A percentile compares a stretch with the other conserved stretches of the same genome.
phyloP scores from a whole-genome alignment of 257 asterid species.

The Plantago ovata region DNA sequence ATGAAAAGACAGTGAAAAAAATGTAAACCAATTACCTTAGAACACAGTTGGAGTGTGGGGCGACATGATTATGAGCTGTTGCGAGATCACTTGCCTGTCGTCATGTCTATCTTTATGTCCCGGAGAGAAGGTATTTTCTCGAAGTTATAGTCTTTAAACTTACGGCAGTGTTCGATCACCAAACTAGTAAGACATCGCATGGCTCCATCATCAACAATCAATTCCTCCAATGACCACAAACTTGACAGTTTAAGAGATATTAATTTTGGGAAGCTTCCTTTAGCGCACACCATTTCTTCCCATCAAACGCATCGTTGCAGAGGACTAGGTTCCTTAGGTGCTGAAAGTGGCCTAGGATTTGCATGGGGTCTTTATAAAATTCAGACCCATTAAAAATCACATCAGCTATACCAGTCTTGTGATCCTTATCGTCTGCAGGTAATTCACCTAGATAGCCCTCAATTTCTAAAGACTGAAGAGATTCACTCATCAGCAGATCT shows the following conservation, averaged over 20 bases:
- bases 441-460: conserved; percentile 18
- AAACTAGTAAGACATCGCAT: conserved; percentile 26
- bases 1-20: too few species aligned
- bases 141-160: too few species aligned
- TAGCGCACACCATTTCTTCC: conserved; percentile 11
- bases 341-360: conserved; percentile 20
- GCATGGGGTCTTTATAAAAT: conserved; percentile 30
- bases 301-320: conserved; percentile 25
- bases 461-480: conserved; percentile 14
- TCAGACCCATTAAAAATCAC: conserved; percentile 19
- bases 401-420: conserved; percentile 6
- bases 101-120: too few species aligned
- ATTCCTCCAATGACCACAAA: conserved; percentile 14
- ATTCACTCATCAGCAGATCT: neutral
- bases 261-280: conserved; percentile 22
- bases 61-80: too few species aligned
- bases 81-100: too few species aligned
- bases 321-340: conserved; percentile 23
- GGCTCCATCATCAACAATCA: conserved; percentile 16
- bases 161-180: conserved; percentile 16
- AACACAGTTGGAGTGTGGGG: too few species aligned
- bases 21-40: too few species aligned
- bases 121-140: too few species aligned
- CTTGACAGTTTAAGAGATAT: conserved; percentile 20
- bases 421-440: too few species aligned